These are phyloP conservation scores for Quercus phellos DNA, from an alignment of 331 rosid species.

Conservation along the genomic window DNA sequence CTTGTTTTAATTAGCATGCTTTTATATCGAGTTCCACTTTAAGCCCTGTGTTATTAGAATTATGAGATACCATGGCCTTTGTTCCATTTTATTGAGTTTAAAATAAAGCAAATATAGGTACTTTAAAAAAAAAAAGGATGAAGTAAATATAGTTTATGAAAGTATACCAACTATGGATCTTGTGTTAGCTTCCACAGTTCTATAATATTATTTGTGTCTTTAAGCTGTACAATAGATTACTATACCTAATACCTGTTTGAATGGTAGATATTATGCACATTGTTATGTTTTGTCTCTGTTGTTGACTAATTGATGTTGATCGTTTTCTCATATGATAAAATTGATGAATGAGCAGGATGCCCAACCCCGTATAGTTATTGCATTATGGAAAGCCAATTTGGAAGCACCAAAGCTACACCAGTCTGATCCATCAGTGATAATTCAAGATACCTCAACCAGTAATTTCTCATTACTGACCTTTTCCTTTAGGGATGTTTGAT, in stretches of 20 bases:
- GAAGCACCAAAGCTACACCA: slow-evolving; percentile 70
- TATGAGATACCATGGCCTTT: neutral
- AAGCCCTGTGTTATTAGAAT: neutral
- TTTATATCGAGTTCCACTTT: neutral
- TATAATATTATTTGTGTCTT: neutral
- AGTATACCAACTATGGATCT: neutral
- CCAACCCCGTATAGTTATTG: slow-evolving; percentile 56
- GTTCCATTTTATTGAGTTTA: neutral
- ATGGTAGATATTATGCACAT: neutral
- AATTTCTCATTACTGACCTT: slow-evolving; percentile 30
- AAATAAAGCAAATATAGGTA: neutral
- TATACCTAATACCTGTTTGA: neutral
- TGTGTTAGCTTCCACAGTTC: neutral
- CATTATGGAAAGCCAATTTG: slow-evolving; percentile 81
- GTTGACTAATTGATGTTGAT: slow-evolving; percentile 5
- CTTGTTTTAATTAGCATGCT: neutral
- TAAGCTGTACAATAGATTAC: neutral
- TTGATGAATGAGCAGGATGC: slow-evolving; percentile 65
- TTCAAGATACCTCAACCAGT: slow-evolving; percentile 51
- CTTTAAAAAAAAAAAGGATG: neutral
- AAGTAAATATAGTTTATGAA: neutral
- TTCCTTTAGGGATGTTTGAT: neutral
- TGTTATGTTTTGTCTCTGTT: slow-evolving; percentile 1
- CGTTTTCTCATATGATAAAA: slow-evolving; percentile 14
- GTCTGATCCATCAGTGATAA: slow-evolving; percentile 75